Evolutionary conservation across 176 grass and related monocot species (phyloP).

Genomic region (Musa troglodytarum): DNA sequence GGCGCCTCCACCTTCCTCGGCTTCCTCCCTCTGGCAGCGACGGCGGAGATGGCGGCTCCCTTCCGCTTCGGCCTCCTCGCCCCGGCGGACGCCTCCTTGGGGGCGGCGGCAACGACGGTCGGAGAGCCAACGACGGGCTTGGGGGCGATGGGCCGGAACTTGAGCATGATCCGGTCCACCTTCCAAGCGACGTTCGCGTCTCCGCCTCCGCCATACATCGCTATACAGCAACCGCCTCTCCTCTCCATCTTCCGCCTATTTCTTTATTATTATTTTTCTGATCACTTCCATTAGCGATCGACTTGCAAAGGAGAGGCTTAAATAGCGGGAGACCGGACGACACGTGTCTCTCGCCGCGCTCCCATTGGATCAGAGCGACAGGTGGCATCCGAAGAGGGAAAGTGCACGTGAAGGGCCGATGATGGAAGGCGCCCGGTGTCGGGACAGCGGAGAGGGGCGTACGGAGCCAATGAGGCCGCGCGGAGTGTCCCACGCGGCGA

Average conservation of each 20-base stretch:
- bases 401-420: not conserved
- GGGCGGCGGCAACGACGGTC: not conserved
- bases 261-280: not conserved
- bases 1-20: not conserved
- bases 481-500: not conserved
- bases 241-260: not conserved
- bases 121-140: conserved; percentile 31
- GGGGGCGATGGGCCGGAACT: conserved; percentile 81
- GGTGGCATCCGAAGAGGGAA: not conserved
- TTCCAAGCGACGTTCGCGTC: conserved; percentile 30
- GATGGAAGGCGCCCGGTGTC: not conserved
- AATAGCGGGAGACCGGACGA: not conserved
- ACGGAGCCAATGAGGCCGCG: not conserved
- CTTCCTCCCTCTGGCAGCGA: not conserved
- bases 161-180: conserved; percentile 57
- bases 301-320: not conserved
- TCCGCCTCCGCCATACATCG: conserved; percentile 29
- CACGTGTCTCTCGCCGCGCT: not conserved
- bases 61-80: not conserved
- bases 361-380: not conserved
- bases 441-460: not conserved
- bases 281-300: not conserved
- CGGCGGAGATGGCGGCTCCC: not conserved
- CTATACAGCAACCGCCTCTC: conserved; percentile 16
- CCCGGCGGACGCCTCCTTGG: not conserved